Conservation (phyloP, 1,139 yeast genomes). For the Yamadazyma sp. region DNA sequence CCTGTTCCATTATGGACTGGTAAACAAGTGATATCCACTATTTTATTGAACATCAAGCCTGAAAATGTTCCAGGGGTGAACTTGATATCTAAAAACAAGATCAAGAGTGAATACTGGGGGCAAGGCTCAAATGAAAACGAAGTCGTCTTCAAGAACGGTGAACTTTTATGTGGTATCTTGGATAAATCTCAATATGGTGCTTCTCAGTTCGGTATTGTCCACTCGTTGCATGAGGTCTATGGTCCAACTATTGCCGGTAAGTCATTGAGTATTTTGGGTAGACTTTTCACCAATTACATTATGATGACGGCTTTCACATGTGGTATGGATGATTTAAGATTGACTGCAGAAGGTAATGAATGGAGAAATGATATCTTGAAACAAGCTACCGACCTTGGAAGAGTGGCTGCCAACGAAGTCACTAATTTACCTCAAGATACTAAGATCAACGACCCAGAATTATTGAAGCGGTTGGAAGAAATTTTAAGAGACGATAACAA, state of each 20-base stretch:
- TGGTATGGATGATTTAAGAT: conserved; percentile 98
- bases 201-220: conserved; percentile 94
- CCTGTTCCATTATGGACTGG: conserved; percentile 98
- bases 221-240: conserved; percentile 92
- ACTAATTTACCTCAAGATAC: conserved; percentile 72
- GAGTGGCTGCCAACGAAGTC: conserved; percentile 92
- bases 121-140: conserved; percentile 77
- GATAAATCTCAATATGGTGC: conserved; percentile 99
- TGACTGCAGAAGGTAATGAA: conserved; percentile 85
- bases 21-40: conserved; percentile 93
- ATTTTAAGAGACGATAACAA: conserved; percentile 91
- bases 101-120: conserved; percentile 96
- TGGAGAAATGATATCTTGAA: conserved; percentile 84
- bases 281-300: conserved; percentile 91
- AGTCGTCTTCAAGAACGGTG: conserved; percentile 85
- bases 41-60: conserved; percentile 83
- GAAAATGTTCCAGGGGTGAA: conserved; percentile 87
- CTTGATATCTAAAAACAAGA: conserved; percentile 77
- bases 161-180: conserved; percentile 83
- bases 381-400: conserved; percentile 78
- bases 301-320: conserved; percentile 94
- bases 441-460: conserved; percentile 66
- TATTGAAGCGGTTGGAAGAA: conserved; percentile 86
- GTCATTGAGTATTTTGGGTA: conserved; percentile 84
- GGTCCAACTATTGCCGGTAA: conserved; percentile 92